Evolutionary conservation across 2,329 filamentous ascomycete species (phyloP).

Genomic region (Stagonosporopsis rhizophila): DNA sequence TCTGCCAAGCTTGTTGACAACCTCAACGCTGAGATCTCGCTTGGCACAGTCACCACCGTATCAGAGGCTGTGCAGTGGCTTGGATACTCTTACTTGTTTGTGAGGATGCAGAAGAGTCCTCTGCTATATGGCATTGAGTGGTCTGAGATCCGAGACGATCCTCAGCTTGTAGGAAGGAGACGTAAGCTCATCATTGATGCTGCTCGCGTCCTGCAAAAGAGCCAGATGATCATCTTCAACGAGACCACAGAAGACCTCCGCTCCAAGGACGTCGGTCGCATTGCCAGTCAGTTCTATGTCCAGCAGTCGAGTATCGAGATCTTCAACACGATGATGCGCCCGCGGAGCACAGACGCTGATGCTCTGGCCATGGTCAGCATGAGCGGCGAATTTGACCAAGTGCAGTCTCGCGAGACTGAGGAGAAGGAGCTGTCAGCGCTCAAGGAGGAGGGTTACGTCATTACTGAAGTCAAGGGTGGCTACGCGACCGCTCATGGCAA

Average conservation of each 20-base stretch:
- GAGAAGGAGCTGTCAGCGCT: conserved; percentile 83
- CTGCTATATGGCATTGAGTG: conserved; percentile 95
- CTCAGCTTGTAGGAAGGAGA: conserved; percentile 82
- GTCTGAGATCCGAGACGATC: conserved; percentile 87
- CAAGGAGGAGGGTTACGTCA: conserved; percentile 68
- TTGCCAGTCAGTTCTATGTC: conserved; percentile 97
- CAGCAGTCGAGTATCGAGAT: conserved; percentile 92
- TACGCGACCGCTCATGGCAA: conserved; percentile 78
- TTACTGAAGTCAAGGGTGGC: conserved; percentile 78
- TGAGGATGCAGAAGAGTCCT: conserved; percentile 92
- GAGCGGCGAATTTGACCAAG: conserved; percentile 97
- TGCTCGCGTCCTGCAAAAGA: conserved; percentile 83
- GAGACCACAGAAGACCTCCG: conserved; percentile 91
- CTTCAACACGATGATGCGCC: conserved; percentile 94
- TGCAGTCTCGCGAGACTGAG: conserved; percentile 90
- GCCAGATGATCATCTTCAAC: conserved; percentile 99
- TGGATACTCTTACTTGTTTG: conserved; percentile 96
- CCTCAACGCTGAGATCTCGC: conserved; percentile 89
- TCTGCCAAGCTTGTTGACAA: conserved; percentile 95
- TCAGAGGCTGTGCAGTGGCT: conserved; percentile 95
- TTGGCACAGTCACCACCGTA: conserved; percentile 95
- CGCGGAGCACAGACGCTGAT: conserved; percentile 85
- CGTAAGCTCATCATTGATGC: conserved; percentile 88
- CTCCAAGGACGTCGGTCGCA: conserved; percentile 93
- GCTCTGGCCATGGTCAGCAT: conserved; percentile 95